Evolutionary conservation across 1,139 yeast species (phyloP).

Genomic region (Magnusiomyces paraingens): DNA sequence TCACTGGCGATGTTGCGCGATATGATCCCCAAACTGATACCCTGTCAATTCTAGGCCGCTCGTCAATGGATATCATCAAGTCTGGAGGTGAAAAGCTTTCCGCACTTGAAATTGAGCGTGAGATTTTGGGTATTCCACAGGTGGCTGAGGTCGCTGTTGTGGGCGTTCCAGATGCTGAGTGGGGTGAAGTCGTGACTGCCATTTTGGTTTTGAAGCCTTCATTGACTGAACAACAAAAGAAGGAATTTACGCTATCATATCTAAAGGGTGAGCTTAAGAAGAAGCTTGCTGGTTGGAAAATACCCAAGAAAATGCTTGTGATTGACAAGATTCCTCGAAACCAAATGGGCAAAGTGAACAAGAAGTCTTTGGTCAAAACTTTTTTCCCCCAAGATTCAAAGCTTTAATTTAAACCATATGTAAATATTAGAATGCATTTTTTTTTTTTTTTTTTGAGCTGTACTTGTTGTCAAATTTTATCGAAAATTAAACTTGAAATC

Average conservation of each 20-base stretch:
- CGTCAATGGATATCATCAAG: conserved; percentile 36
- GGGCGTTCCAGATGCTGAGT: conserved; percentile 31
- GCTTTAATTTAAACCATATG: neutral
- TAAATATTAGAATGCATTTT: neutral
- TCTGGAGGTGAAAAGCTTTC: conserved; percentile 35
- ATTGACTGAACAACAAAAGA: conserved; percentile 10
- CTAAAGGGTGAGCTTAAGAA: conserved; percentile 26
- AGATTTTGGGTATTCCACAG: conserved; percentile 29
- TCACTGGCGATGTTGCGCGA: conserved; percentile 36
- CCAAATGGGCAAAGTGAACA: conserved; percentile 35
- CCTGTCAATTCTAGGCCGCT: conserved; percentile 33
- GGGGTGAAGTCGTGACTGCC: conserved; percentile 36
- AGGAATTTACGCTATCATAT: conserved; percentile 18
- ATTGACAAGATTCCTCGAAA: conserved; percentile 29
- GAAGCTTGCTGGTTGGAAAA: conserved; percentile 29
- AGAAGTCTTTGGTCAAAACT: conserved; percentile 28
- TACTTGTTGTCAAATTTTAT: no score
- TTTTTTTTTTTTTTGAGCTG: no score
- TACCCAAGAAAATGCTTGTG: conserved; percentile 24
- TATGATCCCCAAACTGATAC: conserved; percentile 27
- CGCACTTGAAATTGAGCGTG: conserved; percentile 37
- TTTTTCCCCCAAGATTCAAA: conserved; percentile 11
- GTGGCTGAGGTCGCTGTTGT: conserved; percentile 33
- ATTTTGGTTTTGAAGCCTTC: conserved; percentile 26
- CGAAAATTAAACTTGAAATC: no score